Percentiles rank a stretch among this genome's conserved stretches.
phyloP scores from a whole-genome alignment of 2,329 filamentous ascomycete genomes.

The Endoconidiophora polonica region DNA sequence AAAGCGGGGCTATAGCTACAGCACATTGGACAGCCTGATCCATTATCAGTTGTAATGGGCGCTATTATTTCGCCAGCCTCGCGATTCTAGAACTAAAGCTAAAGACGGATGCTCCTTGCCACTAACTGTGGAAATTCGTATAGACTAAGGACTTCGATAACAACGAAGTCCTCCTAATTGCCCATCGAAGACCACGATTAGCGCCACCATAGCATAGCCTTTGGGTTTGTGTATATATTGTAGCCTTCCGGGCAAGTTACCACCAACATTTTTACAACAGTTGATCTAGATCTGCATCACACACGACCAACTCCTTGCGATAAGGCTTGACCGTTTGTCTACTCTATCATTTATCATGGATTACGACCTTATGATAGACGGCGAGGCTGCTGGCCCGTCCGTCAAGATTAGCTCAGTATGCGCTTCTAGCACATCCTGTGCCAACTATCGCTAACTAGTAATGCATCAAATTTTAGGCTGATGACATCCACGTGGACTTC shows the following conservation, averaged over 20 bases:
- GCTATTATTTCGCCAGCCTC: not conserved
- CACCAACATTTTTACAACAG: not conserved
- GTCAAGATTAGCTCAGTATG: constrained; percentile 45
- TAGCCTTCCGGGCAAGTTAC: not conserved
- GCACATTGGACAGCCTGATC: constrained; percentile 1
- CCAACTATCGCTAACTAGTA: not conserved
- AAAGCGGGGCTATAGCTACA: not conserved
- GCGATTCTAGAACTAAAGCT: not conserved
- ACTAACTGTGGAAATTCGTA: too few relatives aligned
- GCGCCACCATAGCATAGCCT: not conserved
- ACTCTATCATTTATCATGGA: constrained; percentile 26
- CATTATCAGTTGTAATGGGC: not conserved
- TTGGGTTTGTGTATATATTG: not conserved
- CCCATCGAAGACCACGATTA: too few relatives aligned
- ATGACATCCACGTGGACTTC: constrained; percentile 72
- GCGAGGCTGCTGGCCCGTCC: constrained; percentile 37
- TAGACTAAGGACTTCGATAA: too few relatives aligned
- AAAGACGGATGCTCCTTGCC: not conserved
- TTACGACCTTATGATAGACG: constrained; percentile 45
- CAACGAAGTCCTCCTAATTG: too few relatives aligned
- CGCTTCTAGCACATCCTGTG: not conserved
- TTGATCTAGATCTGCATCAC: not conserved
- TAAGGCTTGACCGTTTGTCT: not conserved
- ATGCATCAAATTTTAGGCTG: constrained; percentile 38
- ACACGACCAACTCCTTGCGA: not conserved